Percentiles rank a stretch among this genome's conserved stretches.
phyloP scores from a whole-genome alignment of 2,329 filamentous ascomycete genomes.

The Colletotrichum sublineola region DNA sequence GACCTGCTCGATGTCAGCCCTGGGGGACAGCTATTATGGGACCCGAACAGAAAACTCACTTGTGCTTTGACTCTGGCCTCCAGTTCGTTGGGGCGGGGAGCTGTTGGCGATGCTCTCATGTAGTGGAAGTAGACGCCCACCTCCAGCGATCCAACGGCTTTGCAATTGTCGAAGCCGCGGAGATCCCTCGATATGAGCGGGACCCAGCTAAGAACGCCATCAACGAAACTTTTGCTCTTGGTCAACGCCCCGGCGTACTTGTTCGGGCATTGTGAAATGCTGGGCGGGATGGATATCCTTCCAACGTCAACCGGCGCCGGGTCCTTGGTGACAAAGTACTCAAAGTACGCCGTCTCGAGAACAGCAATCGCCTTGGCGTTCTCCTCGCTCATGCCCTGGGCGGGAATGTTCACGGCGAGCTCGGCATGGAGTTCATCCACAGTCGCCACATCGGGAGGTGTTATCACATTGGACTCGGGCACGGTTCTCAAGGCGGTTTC shows the following conservation, averaged over 20 bases:
- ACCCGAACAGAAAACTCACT: neutral
- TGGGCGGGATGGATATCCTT: conserved; percentile 8
- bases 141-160: conserved; percentile 22
- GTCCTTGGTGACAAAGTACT: conserved; percentile 33
- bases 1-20: conserved; percentile 1
- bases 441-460: conserved; percentile 26
- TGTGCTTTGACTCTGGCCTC: conserved; percentile 27
- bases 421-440: conserved; percentile 25
- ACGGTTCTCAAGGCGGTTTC: conserved; percentile 8
- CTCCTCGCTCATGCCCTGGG: neutral
- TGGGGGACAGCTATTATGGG: no score
- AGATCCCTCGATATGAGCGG: conserved; percentile 28
- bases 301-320: conserved; percentile 31
- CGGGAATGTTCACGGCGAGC: conserved; percentile 27
- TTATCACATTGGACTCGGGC: conserved; percentile 21
- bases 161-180: conserved; percentile 24
- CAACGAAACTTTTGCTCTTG: neutral
- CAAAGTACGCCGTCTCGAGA: conserved; percentile 37
- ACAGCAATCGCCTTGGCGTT: conserved; percentile 27
- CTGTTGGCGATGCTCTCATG: conserved; percentile 21
- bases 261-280: conserved; percentile 12
- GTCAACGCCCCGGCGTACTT: conserved; percentile 11
- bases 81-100: conserved; percentile 25
- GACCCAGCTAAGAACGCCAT: conserved; percentile 8
- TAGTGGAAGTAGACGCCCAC: conserved; percentile 39